Conservation (phyloP, 139 green algal species). For the Dunaliella primolecta region DNA sequence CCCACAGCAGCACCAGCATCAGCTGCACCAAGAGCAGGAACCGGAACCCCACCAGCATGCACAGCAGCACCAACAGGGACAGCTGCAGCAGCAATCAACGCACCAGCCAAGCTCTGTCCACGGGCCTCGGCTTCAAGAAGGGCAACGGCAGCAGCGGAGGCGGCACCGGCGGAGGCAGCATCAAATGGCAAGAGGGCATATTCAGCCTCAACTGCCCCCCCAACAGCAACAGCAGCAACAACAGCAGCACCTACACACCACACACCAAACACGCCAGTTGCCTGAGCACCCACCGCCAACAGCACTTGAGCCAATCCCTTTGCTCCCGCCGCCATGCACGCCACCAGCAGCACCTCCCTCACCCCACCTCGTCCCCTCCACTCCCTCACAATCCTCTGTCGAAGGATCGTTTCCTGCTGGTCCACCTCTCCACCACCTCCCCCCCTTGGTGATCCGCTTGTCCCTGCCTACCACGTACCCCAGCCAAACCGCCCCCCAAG, state of each 20-base stretch:
- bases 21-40: not conserved
- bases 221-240: not conserved
- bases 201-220: too few species aligned
- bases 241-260: not conserved
- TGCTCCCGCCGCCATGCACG: not conserved
- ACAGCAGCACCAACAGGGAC: not conserved
- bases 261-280: not conserved
- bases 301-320: not conserved
- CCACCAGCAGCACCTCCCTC: not conserved
- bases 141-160: too few species aligned
- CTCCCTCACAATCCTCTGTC: too few species aligned
- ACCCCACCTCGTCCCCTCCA: too few species aligned
- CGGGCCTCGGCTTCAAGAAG: too few species aligned
- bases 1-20: too few species aligned
- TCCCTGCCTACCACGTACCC: slow-evolving; percentile 40
- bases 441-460: slow-evolving; percentile 47
- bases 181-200: too few species aligned
- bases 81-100: not conserved
- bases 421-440: slow-evolving; percentile 26
- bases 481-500: slow-evolving; percentile 12
- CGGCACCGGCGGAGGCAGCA: too few species aligned
- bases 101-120: too few species aligned
- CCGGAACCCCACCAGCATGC: not conserved
- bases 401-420: slow-evolving; percentile 9
- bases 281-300: not conserved